Evolutionary conservation across 192 early-diverging fungal genomes (phyloP).

Genomic region (Dispira simplex): DNA sequence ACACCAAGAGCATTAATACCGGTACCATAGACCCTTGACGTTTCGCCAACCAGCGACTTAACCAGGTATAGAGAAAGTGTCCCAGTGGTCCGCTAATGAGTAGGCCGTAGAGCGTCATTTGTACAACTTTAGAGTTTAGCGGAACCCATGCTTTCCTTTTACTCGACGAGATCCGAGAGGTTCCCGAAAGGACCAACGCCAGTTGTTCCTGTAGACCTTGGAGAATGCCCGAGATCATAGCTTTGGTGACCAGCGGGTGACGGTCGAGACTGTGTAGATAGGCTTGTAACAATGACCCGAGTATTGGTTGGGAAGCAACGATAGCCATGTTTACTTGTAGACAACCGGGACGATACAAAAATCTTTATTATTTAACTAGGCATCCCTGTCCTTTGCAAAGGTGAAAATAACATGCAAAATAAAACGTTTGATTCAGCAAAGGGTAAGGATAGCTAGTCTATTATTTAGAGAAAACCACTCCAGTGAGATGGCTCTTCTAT

Average conservation of each 20-base stretch:
- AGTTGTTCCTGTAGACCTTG: slow-evolving; percentile 66
- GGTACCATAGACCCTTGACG: slow-evolving; percentile 42
- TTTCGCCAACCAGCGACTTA: slow-evolving; percentile 58
- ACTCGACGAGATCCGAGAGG: slow-evolving; percentile 15
- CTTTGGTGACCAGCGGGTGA: slow-evolving; percentile 67
- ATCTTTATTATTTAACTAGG: no score
- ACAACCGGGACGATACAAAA: no score
- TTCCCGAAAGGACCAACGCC: slow-evolving; percentile 37
- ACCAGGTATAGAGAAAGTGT: slow-evolving; percentile 58
- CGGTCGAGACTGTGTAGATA: slow-evolving; percentile 44
- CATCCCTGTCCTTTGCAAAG: no score
- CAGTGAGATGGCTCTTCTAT: no score
- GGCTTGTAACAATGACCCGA: slow-evolving; percentile 28
- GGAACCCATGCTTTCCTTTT: slow-evolving; percentile 15
- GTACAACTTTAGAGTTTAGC: slow-evolving; percentile 47
- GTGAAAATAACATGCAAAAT: no score
- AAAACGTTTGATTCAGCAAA: no score
- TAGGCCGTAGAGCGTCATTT: slow-evolving; percentile 75
- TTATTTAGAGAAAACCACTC: no score
- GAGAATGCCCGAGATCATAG: slow-evolving; percentile 54
- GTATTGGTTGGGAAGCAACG: slow-evolving; percentile 14
- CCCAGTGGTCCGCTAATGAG: slow-evolving; percentile 69
- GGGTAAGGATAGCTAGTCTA: no score
- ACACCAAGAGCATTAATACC: slow-evolving; percentile 53
- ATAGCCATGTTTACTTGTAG: no score